Conservation (phyloP, 1,284 basidiomycete genomes). For the Cryptococcus sp. region DNA sequence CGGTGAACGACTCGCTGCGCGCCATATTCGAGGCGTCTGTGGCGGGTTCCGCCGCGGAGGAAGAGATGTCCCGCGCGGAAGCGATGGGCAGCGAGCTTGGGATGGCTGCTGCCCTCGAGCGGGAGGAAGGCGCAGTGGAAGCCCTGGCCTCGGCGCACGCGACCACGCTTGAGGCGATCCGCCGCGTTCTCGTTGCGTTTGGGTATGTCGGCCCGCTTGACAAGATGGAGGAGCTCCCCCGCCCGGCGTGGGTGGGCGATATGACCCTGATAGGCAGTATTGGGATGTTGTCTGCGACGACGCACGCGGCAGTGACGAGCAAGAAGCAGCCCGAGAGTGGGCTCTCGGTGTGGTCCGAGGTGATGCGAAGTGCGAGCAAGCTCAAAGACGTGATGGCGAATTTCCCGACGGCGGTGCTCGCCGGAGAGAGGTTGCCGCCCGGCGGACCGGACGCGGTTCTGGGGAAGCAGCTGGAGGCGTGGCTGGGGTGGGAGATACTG, state of each 20-base stretch:
- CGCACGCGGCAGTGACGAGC: constrained; percentile 29
- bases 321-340: constrained; percentile 25
- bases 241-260: constrained; percentile 40
- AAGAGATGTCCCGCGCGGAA: constrained; percentile 35
- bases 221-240: constrained; percentile 28
- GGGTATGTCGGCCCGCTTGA: constrained; percentile 47
- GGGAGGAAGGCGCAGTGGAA: constrained; percentile 36
- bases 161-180: constrained; percentile 26
- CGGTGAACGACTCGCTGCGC: constrained; percentile 34
- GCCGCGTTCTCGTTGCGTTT: constrained; percentile 35
- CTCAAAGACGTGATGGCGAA: constrained; percentile 33
- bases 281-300: constrained; percentile 33
- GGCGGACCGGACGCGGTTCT: constrained; percentile 7
- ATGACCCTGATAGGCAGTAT: constrained; percentile 38
- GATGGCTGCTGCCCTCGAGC: constrained; percentile 21
- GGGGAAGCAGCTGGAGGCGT: constrained; percentile 19
- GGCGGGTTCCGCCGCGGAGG: constrained; percentile 41
- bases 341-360: constrained; percentile 35
- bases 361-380: constrained; percentile 36
- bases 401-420: constrained; percentile 23
- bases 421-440: constrained; percentile 12
- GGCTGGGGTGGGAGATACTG: constrained; percentile 27
- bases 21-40: constrained; percentile 41
- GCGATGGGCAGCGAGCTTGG: constrained; percentile 27
- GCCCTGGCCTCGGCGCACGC: constrained; percentile 17